phyloP scores from a whole-genome alignment of 129 eudicot species.

The Centella asiatica region DNA sequence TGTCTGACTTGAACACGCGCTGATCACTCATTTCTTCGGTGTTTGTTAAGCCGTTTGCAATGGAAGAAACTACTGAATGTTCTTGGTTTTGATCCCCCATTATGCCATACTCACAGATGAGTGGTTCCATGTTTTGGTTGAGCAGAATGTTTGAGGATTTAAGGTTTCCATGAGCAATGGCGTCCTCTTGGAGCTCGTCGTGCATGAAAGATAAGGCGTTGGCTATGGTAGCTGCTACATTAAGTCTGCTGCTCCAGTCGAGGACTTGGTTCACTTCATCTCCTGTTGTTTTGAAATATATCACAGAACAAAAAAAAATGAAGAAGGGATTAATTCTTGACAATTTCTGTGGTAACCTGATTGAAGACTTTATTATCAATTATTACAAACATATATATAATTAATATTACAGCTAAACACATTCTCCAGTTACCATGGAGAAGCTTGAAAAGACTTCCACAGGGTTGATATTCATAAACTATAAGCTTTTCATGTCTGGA shows the following conservation, averaged over 20 bases:
- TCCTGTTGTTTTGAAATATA: constrained; percentile 28
- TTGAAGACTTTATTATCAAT: no score
- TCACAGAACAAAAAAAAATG: not conserved
- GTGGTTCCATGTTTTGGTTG: constrained; percentile 66
- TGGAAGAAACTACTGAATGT: constrained; percentile 24
- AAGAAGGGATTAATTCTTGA: no score
- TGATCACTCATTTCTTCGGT: constrained; percentile 5
- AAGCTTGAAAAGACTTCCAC: constrained; percentile 65
- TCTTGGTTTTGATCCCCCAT: constrained; percentile 38
- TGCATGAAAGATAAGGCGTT: constrained; percentile 72
- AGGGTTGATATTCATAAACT: constrained; percentile 67
- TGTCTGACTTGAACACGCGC: constrained; percentile 39
- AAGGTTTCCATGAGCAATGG: constrained; percentile 67
- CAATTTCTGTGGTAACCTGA: no score
- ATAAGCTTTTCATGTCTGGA: constrained; percentile 67
- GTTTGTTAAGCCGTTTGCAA: constrained; percentile 21
- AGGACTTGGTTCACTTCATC: constrained; percentile 30
- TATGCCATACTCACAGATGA: constrained; percentile 73
- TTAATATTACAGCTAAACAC: no score
- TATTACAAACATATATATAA: no score
- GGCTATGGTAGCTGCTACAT: constrained; percentile 44
- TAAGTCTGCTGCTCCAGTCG: constrained; percentile 60
- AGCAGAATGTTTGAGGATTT: constrained; percentile 68
- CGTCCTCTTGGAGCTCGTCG: constrained; percentile 34
- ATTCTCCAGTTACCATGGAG: constrained; percentile 78